A percentile compares a stretch with the other conserved stretches of the same genome.
Conservation (phyloP, 345 rosid genomes). For the Linum trigynum region DNA sequence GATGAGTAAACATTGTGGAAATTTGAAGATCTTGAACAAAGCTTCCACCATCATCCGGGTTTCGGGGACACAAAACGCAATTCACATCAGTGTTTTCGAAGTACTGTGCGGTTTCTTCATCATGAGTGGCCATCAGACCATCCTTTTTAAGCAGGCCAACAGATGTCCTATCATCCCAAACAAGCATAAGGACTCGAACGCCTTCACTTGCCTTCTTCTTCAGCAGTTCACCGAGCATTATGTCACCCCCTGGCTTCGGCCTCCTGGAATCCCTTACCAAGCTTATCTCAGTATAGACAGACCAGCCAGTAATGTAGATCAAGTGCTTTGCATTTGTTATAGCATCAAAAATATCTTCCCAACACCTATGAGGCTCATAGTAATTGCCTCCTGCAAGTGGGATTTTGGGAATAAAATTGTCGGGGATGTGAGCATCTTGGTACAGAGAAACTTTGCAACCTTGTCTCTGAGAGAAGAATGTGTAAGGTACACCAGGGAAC, state of each 20-base stretch:
- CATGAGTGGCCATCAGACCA: slow-evolving; percentile 96
- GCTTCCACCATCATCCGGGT: slow-evolving; percentile 98
- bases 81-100: slow-evolving; percentile 68
- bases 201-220: slow-evolving; percentile 92
- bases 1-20: slow-evolving; percentile 97
- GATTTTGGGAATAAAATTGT: slow-evolving; percentile 63
- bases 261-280: slow-evolving; percentile 87
- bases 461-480: slow-evolving; percentile 73
- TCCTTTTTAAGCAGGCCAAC: slow-evolving; percentile 75
- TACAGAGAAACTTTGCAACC: slow-evolving; percentile 87
- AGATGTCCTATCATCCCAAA: slow-evolving; percentile 99
- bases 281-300: slow-evolving; percentile 83
- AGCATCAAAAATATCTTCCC: slow-evolving; percentile 96
- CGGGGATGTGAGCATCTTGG: slow-evolving; percentile 95
- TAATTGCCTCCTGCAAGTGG: slow-evolving; percentile 85
- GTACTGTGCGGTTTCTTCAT: slow-evolving; percentile 71
- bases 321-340: slow-evolving; percentile 76
- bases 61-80: slow-evolving; percentile 85
- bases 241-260: slow-evolving; percentile 89
- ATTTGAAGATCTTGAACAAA: slow-evolving; percentile 72
- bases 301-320: slow-evolving; percentile 97
- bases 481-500: slow-evolving; percentile 87
- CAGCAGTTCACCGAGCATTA: slow-evolving; percentile 68
- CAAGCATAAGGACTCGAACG: slow-evolving; percentile 78
- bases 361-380: slow-evolving; percentile 83